Percentiles rank a stretch among this genome's conserved stretches.
Evolutionary conservation across 768 basidiomycete genomes (phyloP).

Genomic region (Rhizopogon rudus): DNA sequence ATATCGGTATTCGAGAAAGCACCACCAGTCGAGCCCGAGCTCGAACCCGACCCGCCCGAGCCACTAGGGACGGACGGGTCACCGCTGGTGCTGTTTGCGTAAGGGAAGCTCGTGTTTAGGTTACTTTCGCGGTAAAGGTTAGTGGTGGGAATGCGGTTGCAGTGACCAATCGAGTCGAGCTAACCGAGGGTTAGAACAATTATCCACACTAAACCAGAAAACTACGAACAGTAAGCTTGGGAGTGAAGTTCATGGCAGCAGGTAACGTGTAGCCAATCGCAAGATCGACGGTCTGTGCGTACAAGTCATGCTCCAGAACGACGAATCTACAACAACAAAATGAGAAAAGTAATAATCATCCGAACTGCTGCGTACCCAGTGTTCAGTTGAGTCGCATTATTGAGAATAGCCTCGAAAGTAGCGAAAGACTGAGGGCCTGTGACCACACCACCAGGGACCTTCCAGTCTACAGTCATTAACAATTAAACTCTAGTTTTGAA

Average conservation of each 20-base stretch:
- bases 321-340: constrained; percentile 55
- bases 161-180: constrained; percentile 75
- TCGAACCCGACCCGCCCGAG: neutral
- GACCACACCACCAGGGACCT: constrained; percentile 72
- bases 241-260: constrained; percentile 61
- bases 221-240: constrained; percentile 54
- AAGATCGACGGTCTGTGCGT: constrained; percentile 80
- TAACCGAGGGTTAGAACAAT: constrained; percentile 16
- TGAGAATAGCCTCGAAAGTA: constrained; percentile 71
- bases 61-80: constrained; percentile 10
- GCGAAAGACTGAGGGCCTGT: constrained; percentile 59
- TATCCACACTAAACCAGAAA: neutral
- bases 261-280: constrained; percentile 85
- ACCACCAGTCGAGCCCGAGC: constrained; percentile 3
- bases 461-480: constrained; percentile 59
- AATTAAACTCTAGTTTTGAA: neutral
- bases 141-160: constrained; percentile 54
- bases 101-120: constrained; percentile 63
- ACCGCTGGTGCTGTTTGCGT: constrained; percentile 28
- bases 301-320: constrained; percentile 87
- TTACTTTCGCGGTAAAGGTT: constrained; percentile 87
- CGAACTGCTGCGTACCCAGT: constrained; percentile 43
- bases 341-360: neutral
- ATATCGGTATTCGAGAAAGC: constrained; percentile 10
- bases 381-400: constrained; percentile 53